A percentile compares a stretch with the other conserved stretches of the same genome.
These are phyloP conservation scores for Penicillium robsamsonii DNA, from an alignment of 495 filamentous ascomycete species.

Conservation along the genomic window DNA sequence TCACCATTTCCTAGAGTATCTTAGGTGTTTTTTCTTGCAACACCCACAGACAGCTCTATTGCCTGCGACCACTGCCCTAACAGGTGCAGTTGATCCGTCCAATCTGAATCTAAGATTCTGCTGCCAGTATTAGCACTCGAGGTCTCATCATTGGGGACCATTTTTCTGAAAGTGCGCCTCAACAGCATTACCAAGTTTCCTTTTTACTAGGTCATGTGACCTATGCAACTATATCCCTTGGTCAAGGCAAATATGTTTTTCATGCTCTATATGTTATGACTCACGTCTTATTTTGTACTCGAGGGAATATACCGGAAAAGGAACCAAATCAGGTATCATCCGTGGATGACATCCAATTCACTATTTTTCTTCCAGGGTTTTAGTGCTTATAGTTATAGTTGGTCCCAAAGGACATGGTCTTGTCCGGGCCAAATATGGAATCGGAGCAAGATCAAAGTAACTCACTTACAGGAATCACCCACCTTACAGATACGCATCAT, in stretches of 20 bases:
- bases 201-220: not conserved
- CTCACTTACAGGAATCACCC: not conserved
- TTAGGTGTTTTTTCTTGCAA: not conserved
- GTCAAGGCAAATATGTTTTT: not conserved
- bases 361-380: not conserved
- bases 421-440: not conserved
- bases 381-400: not conserved
- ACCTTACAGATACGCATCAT: not conserved
- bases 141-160: not conserved
- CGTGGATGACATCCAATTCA: not conserved
- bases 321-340: not conserved
- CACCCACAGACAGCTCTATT: not conserved
- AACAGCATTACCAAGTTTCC: not conserved
- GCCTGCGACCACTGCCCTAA: not conserved
- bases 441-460: not conserved
- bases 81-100: not conserved
- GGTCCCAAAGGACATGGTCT: not conserved
- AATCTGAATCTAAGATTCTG: not conserved
- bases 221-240: not conserved
- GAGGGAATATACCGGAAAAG: not conserved
- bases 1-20: not conserved
- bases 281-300: not conserved
- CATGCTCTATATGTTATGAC: conserved; percentile 1
- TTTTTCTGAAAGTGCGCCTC: not conserved
- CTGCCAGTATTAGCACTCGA: not conserved